Percentiles rank a stretch among this genome's conserved stretches.
phyloP scores from a whole-genome alignment of 169 alveolate species.

The Plasmodium gonderi region DNA sequence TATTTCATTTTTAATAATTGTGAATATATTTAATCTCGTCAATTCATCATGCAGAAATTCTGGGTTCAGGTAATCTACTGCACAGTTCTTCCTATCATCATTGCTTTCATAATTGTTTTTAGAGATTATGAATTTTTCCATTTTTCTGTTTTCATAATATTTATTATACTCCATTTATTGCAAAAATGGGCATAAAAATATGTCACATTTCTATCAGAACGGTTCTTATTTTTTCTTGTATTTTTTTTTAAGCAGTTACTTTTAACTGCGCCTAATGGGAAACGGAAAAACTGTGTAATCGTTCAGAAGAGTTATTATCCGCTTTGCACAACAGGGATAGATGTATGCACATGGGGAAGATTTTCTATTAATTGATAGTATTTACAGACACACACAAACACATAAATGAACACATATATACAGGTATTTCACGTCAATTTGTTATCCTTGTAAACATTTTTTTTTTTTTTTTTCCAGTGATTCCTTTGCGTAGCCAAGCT shows the following conservation, averaged over 20 bases:
- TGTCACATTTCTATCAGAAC: not conserved
- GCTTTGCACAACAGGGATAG: not conserved
- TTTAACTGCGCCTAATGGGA: not conserved
- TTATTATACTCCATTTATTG: constrained; percentile 49
- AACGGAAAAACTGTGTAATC: not conserved
- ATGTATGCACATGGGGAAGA: not conserved
- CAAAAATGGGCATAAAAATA: not conserved
- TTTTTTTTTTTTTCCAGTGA: not conserved
- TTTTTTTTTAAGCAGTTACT: not conserved
- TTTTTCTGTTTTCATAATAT: constrained; percentile 41
- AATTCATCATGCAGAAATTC: constrained; percentile 23
- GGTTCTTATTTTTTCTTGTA: not conserved
- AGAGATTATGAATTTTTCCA: not conserved
- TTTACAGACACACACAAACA: not conserved
- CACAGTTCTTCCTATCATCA: constrained; percentile 2
- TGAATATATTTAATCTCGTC: constrained; percentile 49
- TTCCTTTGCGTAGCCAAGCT: not conserved
- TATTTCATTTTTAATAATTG: constrained; percentile 75
- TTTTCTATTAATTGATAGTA: not conserved
- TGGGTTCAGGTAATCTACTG: not conserved
- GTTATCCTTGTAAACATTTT: not conserved
- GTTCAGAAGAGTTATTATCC: not conserved
- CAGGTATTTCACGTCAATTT: not conserved
- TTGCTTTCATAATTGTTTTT: not conserved
- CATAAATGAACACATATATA: not conserved